A percentile compares a stretch with the other conserved stretches of the same genome.
These are phyloP conservation scores for Hymenoscyphus albidus DNA, from an alignment of 2,329 filamentous ascomycete species.

Conservation along the genomic window DNA sequence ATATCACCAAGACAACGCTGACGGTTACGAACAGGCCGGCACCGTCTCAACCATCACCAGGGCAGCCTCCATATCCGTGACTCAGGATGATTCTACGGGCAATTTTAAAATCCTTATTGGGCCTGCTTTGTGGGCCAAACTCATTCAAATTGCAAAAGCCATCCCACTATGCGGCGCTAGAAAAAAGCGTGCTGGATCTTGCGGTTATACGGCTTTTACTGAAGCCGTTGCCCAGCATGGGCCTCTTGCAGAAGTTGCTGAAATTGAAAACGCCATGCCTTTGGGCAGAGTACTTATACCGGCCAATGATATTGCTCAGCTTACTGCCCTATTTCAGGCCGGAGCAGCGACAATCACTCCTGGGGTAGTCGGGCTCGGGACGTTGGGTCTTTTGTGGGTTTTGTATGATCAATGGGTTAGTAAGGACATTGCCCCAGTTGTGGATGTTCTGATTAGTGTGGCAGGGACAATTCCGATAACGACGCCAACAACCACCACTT, in stretches of 20 bases:
- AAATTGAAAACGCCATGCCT: background rate
- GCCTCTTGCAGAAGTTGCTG: background rate
- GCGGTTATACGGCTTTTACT: background rate
- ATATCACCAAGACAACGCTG: background rate
- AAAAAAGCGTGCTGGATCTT: background rate
- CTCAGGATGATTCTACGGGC: background rate
- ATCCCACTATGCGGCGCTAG: background rate
- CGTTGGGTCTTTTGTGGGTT: background rate
- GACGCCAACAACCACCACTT: background rate
- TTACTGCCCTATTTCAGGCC: background rate
- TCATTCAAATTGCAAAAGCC: background rate
- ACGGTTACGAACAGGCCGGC: background rate
- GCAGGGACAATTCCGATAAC: background rate
- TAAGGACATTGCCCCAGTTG: background rate
- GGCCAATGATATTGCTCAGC: background rate
- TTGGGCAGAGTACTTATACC: background rate
- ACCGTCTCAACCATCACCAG: background rate
- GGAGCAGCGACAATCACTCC: too few species aligned
- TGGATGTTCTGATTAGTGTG: constrained; percentile 1
- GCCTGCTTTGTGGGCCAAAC: background rate
- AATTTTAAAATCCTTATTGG: background rate
- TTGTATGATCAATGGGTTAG: background rate
- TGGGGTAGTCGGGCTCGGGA: too few species aligned
- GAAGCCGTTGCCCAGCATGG: background rate
- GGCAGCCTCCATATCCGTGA: background rate